Base-by-base conservation (phyloP, 2,329 filamentous ascomycete species). In the Phialophora expanda region DNA sequence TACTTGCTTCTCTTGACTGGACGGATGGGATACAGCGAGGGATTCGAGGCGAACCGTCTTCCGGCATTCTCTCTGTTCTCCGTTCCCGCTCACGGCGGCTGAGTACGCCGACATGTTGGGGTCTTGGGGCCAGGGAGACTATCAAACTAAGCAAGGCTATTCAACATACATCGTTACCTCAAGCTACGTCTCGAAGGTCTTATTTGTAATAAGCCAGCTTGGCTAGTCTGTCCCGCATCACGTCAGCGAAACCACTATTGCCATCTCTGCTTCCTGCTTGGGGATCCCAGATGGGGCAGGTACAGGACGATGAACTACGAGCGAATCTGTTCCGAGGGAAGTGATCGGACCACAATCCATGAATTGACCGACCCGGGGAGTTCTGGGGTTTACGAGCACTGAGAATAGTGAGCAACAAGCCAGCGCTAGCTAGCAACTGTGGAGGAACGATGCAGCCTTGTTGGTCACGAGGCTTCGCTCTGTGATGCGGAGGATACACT, bases 51-150 rank as follows among this genome's bases (percentile, higher is more conserved):
- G 28, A 53, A 61, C 46, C 58, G 50, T 54, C 8, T 22, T 46
- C 17, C 4, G 17, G 4, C 14, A 44, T 20, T 41, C 2, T 24
- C 28, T n/a, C 22, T 22, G 2, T 57, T 12, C 32, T 9, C 9
- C 32, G 9, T 12, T 3, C 20, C 17, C 4, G 11, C 38, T 20
- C n/a, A 41, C 48, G 58, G 58, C 20, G 46, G 46, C 46, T 61
- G 34, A 46, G n/a, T 11, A n/a, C 14, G 48, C 58, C 58, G 58
- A 61, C 58, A 53, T 41, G 28, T 61, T 61, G 58, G 58, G 58
- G 58, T 51, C 58, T 46, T 20, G 58, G 58, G 58, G 58, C 58
- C 44, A 24, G 17, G 34, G 20, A 38, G 17, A 38, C 32, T 20
- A 22, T 51, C 11, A 20, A 30, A 22, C 34, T 41, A 24, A 24